These are phyloP conservation scores for Aurinia saxatilis DNA, from an alignment of 345 rosid species.

Conservation along the genomic window DNA sequence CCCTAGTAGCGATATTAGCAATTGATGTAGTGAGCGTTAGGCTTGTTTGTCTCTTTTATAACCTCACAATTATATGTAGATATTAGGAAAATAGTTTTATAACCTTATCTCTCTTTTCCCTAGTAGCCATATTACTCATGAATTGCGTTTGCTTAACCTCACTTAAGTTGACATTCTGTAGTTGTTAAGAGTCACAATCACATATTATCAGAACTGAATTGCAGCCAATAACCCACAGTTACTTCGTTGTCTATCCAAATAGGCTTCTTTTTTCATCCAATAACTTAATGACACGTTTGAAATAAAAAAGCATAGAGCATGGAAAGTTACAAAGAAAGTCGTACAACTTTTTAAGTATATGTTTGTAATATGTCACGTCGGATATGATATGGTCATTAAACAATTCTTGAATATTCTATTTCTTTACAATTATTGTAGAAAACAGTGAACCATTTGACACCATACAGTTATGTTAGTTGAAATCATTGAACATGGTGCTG, in stretches of 20 bases:
- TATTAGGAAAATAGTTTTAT: not conserved
- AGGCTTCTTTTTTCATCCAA: not conserved
- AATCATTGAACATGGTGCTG: not conserved
- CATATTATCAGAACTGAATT: not conserved
- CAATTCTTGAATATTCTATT: not conserved
- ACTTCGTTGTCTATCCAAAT: not conserved
- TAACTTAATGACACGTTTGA: not conserved
- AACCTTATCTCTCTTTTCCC: too few species aligned
- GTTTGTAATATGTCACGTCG: not conserved
- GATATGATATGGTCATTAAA: not conserved
- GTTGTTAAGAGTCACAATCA: slow-evolving; percentile 26
- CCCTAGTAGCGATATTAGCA: slow-evolving; percentile 25
- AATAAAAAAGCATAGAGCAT: not conserved
- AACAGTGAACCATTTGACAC: not conserved
- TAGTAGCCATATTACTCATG: not conserved
- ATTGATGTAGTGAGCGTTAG: slow-evolving; percentile 1
- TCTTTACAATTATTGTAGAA: not conserved
- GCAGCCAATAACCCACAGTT: slow-evolving; percentile 9
- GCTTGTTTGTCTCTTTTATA: slow-evolving; percentile 14
- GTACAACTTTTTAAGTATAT: not conserved
- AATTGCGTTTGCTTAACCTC: not conserved
- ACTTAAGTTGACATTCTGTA: slow-evolving; percentile 1
- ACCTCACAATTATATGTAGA: not conserved
- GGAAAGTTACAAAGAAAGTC: not conserved
- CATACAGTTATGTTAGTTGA: not conserved